phyloP scores from a whole-genome alignment of 192 early-diverging fungal species.

The Coemansia sp. region DNA sequence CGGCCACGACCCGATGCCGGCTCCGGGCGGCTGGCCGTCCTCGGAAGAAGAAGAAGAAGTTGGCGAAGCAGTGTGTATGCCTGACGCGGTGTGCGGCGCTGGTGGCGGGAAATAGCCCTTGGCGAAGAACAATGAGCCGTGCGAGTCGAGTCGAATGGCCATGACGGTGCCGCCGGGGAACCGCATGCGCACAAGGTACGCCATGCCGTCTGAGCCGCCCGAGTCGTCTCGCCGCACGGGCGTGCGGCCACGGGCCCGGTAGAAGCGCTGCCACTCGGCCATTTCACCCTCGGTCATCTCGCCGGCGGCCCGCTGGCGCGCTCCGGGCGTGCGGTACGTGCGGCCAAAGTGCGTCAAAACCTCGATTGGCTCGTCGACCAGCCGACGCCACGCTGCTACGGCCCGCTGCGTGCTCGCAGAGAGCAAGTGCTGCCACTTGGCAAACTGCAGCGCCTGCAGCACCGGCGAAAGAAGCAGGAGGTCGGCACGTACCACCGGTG shows the following conservation, averaged over 20 bases:
- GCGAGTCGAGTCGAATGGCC: constrained; percentile 29
- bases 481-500: constrained; percentile 19
- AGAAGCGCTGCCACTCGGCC: constrained; percentile 7
- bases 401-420: constrained; percentile 23
- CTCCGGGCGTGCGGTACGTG: constrained; percentile 15
- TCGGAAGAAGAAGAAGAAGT: background rate
- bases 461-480: constrained; percentile 38
- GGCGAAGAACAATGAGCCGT: constrained; percentile 30
- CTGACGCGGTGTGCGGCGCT: background rate
- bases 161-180: constrained; percentile 48
- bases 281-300: constrained; percentile 6
- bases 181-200: constrained; percentile 36
- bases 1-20: constrained; percentile 3
- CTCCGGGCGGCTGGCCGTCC: background rate
- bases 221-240: background rate
- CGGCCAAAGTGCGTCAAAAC: constrained; percentile 40
- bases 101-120: constrained; percentile 43
- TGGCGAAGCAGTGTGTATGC: background rate
- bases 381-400: constrained; percentile 37
- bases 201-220: constrained; percentile 5
- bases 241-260: background rate
- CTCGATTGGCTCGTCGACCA: constrained; percentile 49
- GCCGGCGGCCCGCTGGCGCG: background rate
- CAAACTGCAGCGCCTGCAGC: constrained; percentile 43
- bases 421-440: constrained; percentile 42